phyloP scores from a whole-genome alignment of 495 filamentous ascomycete genomes.

The Aspergillus mulundensis region DNA sequence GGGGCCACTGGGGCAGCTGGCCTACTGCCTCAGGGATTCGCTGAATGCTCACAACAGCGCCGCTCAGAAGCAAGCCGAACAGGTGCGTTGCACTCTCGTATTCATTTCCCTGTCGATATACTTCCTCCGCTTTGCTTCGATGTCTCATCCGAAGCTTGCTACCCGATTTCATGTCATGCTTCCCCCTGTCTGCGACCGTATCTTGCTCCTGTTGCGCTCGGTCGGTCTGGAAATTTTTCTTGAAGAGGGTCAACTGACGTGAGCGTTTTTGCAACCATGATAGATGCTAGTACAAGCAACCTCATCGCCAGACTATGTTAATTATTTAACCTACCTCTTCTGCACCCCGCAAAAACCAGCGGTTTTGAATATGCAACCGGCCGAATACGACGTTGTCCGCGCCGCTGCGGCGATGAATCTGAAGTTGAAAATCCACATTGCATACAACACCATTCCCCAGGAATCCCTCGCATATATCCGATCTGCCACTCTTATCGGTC shows the following conservation, averaged over 20 bases:
- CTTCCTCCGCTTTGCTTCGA: background rate
- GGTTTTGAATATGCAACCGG: slow-evolving; percentile 50
- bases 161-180: background rate
- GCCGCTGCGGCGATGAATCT: slow-evolving; percentile 88
- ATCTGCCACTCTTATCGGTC: slow-evolving; percentile 67
- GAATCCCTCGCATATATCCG: slow-evolving; percentile 68
- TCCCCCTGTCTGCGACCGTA: slow-evolving; percentile 2
- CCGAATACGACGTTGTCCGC: slow-evolving; percentile 69
- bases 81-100: slow-evolving; percentile 29
- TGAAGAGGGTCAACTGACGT: slow-evolving; percentile 20
- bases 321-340: slow-evolving; percentile 91
- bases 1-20: slow-evolving; percentile 81
- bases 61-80: slow-evolving; percentile 76
- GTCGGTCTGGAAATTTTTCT: slow-evolving; percentile 2
- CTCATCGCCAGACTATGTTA: slow-evolving; percentile 87
- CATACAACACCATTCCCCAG: slow-evolving; percentile 67
- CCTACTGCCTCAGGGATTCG: slow-evolving; percentile 85
- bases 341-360: slow-evolving; percentile 61
- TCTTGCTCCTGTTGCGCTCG: background rate
- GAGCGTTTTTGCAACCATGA: slow-evolving; percentile 8
- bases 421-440: slow-evolving; percentile 81
- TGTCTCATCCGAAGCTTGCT: background rate
- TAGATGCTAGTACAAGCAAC: slow-evolving; percentile 95
- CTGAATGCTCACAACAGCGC: slow-evolving; percentile 73
- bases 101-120: slow-evolving; percentile 5